phyloP scores from a whole-genome alignment of 108 stramenopile species.

The Cyclotella distinguenda region DNA sequence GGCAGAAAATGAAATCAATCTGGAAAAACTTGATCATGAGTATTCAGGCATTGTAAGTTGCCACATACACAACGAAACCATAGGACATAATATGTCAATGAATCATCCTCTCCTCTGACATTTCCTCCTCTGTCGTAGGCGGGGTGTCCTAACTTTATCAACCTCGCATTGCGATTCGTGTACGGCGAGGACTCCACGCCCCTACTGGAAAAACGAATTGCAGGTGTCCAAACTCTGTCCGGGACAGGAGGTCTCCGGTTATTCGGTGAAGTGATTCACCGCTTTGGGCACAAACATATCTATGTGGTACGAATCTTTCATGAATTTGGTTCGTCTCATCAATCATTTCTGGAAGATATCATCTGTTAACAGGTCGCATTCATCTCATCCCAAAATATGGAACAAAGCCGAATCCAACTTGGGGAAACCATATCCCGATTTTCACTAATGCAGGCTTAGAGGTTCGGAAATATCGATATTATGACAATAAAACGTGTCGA shows the following conservation, averaged over 20 bases:
- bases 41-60: conserved; percentile 82
- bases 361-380: no score
- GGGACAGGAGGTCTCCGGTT: conserved; percentile 98
- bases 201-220: conserved; percentile 81
- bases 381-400: no score
- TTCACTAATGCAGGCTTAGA: conserved; percentile 91
- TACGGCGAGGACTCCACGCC: conserved; percentile 89
- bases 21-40: conserved; percentile 72
- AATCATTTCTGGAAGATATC: no score
- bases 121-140: conserved; percentile 31
- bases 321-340: no score
- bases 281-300: conserved; percentile 83
- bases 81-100: background rate
- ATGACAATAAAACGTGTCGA: conserved; percentile 70
- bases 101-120: background rate
- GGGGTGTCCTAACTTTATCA: conserved; percentile 89
- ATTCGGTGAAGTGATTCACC: conserved; percentile 83
- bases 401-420: conserved; percentile 88
- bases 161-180: conserved; percentile 88
- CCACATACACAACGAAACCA: no score
- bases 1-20: conserved; percentile 86
- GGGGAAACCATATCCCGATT: conserved; percentile 99
- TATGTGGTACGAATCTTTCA: conserved; percentile 53
- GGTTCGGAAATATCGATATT: conserved; percentile 91
- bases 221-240: conserved; percentile 94